Base-by-base conservation (phyloP, 2,329 filamentous ascomycete species). In the Onygenales sp. region DNA sequence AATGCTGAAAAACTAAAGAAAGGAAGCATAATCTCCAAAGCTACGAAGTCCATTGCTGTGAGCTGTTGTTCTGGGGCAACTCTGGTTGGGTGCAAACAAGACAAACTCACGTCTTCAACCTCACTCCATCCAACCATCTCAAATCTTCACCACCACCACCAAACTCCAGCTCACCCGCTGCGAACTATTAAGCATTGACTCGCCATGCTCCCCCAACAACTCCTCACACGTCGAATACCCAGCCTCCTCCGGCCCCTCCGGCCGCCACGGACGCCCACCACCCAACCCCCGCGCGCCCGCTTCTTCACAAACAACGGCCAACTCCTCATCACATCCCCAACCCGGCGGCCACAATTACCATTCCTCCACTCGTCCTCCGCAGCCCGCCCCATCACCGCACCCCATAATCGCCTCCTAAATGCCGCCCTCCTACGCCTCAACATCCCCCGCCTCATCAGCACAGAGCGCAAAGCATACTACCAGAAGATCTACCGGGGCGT, bases 401-500 rank as follows among this genome's bases (percentile, higher is more conserved):
- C 65, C 73, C 70, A 67, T 64, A 38, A 52, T 57, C 36, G 43
- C 66, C 58, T 46, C 11, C 55, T n/a, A 39, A 45, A 43, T 39
- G 47, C 36, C 14, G 43, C 13, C 10, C 54, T 32, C 52, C 53
- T 45, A 7, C 43, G 33, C 38, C 31, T 36, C 75, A 75, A 57
- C 66, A 76, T 33, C 75, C 81, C 43, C 74, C 67, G 65, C 21
- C 66, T 69, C 2, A 55, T 71, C 41, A 60, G 91, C 55, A 84
- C 81, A 58, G 78, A 86, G 58, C 86, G 92, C 61, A 76, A 87
- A 47, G 47, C 47, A 17, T 49, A 49, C 47, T 49, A 49, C 21
- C 81, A 81, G 61, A 77, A 84, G 75, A 74, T 91, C 54, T 84
- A 81, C 58, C 78, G 86, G 58, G 86, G 92, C 62, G 75, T 88